Percentiles rank a stretch among this genome's conserved stretches.
Evolutionary conservation across 306 rosid genomes (phyloP).

Genomic region (Macrotyloma uniflorum): DNA sequence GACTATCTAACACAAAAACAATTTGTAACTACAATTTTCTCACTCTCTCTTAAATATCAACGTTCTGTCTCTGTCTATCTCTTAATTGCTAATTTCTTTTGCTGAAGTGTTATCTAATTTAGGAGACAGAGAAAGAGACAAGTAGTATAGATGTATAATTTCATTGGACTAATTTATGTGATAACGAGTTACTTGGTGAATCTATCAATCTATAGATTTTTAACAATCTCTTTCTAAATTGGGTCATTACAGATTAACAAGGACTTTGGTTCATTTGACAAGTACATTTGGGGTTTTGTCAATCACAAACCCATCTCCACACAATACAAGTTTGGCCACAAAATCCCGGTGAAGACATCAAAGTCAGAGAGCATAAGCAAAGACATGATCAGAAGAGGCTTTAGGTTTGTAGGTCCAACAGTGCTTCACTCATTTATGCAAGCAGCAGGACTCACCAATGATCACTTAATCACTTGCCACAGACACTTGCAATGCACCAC

Average conservation of each 20-base stretch:
- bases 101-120: background rate
- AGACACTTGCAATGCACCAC: constrained; percentile 75
- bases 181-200: background rate
- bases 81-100: background rate
- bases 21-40: background rate
- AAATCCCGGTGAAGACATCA: constrained; percentile 91
- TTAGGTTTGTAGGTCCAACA: constrained; percentile 92
- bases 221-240: constrained; percentile 29
- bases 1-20: background rate
- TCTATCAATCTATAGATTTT: background rate
- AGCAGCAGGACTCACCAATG: constrained; percentile 92
- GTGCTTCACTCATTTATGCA: constrained; percentile 94
- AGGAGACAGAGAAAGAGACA: background rate
- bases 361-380: constrained; percentile 95
- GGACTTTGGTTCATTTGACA: constrained; percentile 78
- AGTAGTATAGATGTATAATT: background rate
- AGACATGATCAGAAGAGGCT: constrained; percentile 89
- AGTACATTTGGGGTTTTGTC: constrained; percentile 90
- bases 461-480: constrained; percentile 83
- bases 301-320: constrained; percentile 80
- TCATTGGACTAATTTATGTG: background rate
- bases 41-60: too few relatives aligned
- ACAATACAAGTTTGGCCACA: constrained; percentile 85
- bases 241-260: constrained; percentile 59
- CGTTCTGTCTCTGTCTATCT: too few relatives aligned